Base-by-base conservation (phyloP, 1,139 yeast genomes). In the Magnusiomyces tetraspermus region DNA sequence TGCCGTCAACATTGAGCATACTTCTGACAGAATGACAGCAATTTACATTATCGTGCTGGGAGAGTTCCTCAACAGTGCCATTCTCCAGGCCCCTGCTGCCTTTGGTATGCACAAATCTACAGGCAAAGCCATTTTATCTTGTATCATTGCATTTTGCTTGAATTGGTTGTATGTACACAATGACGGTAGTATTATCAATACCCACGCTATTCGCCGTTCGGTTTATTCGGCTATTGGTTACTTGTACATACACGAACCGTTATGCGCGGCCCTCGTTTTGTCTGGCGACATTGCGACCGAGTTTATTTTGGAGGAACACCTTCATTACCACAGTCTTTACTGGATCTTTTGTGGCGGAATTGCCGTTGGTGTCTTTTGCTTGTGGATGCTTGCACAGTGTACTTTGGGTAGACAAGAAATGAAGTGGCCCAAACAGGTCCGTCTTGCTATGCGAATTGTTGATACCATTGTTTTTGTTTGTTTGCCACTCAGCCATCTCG, bases 211-310 rank as follows among this genome's bases (percentile, higher is more conserved):
- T 44, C 70, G 86, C 60, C 68, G 78, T 53, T 71, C 74, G 38
- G 79, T 75, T 0, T 53, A 55, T 33, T 68, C 78, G 1, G 84
- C 85, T 0, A 62, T 74, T 43, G 1, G 60, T 0, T 82, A 78
- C 77, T 69, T 78, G 5, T 73, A 74, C 59, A 53, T 68, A 5
- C 87, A 82, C 59, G 60, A 80, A 40, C 82, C 84, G 0, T 65
- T 80, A 43, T 54, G 59, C 30, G 65, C 60, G 10, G 56, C 64
- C 13, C 49, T 64, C 23, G 56, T 64, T 46, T 68, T 81, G 52
- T 76, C 82, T 28, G 86, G 85, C 0, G 85, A 81, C 67, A 76
- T 84, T 6, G 83, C 81, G 6, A 82, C 81, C 2, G 82, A 78
- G 48, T 64, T 80, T 46, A 56, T 61, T 30, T 37, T 21, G 40